Conservation (phyloP, 768 basidiomycete genomes). For the Boletus vinaceobasis region DNA sequence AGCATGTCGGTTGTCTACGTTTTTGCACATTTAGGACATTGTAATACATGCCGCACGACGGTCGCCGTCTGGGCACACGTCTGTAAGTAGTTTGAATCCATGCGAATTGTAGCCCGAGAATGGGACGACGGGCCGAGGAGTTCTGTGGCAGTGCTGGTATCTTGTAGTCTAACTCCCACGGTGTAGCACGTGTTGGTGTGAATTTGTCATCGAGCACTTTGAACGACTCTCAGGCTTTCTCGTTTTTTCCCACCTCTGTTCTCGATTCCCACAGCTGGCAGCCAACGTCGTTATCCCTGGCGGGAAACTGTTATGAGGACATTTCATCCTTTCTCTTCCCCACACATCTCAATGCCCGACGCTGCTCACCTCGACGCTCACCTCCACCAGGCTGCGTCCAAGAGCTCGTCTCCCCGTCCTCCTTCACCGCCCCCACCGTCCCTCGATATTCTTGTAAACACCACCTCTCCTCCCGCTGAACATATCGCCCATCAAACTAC, state of each 20-base stretch:
- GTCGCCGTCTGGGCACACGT: background rate
- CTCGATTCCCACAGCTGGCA: slow-evolving; percentile 45
- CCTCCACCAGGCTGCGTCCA: slow-evolving; percentile 30
- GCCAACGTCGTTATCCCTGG: slow-evolving; percentile 36
- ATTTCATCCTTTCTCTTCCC: slow-evolving; percentile 42
- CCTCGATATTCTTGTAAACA: slow-evolving; percentile 38
- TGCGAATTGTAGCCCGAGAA: background rate
- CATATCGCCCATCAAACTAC: slow-evolving; percentile 32
- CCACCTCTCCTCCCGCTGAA: slow-evolving; percentile 24
- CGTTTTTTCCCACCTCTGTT: slow-evolving; percentile 47
- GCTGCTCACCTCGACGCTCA: slow-evolving; percentile 33
- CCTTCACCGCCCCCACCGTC: slow-evolving; percentile 40
- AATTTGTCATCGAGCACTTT: slow-evolving; percentile 24
- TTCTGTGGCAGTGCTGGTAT: slow-evolving; percentile 1
- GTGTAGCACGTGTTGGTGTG: slow-evolving; percentile 27
- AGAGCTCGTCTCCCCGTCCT: slow-evolving; percentile 47
- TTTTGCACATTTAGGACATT: slow-evolving; percentile 14
- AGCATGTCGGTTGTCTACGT: background rate
- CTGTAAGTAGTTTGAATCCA: background rate
- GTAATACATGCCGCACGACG: slow-evolving; percentile 19
- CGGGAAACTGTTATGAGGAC: slow-evolving; percentile 45
- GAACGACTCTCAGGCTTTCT: slow-evolving; percentile 28
- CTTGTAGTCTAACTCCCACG: slow-evolving; percentile 30
- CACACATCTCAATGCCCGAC: slow-evolving; percentile 42
- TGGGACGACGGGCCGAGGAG: background rate